Evolutionary conservation across 306 rosid genomes (phyloP).

Genomic region (Lathyrus sativus): DNA sequence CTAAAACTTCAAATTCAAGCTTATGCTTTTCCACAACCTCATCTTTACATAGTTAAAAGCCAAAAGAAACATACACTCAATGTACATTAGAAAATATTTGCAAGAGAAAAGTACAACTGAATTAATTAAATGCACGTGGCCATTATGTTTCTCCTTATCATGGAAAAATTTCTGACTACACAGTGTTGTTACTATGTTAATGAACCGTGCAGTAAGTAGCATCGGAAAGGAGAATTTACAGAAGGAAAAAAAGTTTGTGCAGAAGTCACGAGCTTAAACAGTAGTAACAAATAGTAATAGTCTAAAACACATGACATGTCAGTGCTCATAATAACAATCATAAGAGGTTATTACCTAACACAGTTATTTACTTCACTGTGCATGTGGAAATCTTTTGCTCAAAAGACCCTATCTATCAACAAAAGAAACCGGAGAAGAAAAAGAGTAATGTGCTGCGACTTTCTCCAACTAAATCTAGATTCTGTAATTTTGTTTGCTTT

Average conservation of each 20-base stretch:
- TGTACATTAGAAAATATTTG: background rate
- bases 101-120: background rate
- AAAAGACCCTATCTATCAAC: background rate
- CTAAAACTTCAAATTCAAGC: no score
- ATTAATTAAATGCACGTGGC: constrained; percentile 21
- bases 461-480: constrained; percentile 5
- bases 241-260: background rate
- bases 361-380: constrained; percentile 20
- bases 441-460: background rate
- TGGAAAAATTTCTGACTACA: background rate
- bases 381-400: constrained; percentile 12
- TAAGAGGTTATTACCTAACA: background rate
- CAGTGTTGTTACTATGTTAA: constrained; percentile 9
- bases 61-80: no score
- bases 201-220: constrained; percentile 15
- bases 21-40: no score
- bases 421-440: background rate
- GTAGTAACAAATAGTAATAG: background rate
- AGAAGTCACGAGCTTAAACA: constrained; percentile 29
- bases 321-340: constrained; percentile 11
- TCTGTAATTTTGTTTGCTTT: background rate
- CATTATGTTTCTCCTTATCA: constrained; percentile 3
- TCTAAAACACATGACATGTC: constrained; percentile 17
- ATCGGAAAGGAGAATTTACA: constrained; percentile 29
- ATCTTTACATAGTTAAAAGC: no score